Evolutionary conservation across 2,329 filamentous ascomycete genomes (phyloP).

Genomic region (Exophiala sp.): DNA sequence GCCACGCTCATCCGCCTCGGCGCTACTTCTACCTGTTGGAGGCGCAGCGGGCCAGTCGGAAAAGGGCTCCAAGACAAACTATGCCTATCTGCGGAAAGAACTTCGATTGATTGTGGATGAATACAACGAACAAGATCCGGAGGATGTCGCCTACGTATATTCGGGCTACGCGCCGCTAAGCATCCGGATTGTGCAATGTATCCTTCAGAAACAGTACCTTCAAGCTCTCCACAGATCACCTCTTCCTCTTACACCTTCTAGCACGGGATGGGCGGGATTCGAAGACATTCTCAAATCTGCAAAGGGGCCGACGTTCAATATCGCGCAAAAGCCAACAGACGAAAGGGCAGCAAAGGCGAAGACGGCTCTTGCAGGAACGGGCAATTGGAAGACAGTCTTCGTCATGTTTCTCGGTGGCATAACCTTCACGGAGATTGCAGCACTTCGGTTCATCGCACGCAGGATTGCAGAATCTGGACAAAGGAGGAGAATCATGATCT

Average conservation of each 20-base stretch:
- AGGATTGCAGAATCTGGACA: conserved; percentile 66
- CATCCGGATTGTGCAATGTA: conserved; percentile 83
- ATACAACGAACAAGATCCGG: conserved; percentile 89
- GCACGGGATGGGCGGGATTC: conserved; percentile 87
- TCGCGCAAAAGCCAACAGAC: conserved; percentile 77
- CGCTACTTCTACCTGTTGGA: conserved; percentile 75
- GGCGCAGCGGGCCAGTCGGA: conserved; percentile 47
- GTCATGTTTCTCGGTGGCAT: conserved; percentile 98
- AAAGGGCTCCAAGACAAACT: conserved; percentile 75
- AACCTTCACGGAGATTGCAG: conserved; percentile 93
- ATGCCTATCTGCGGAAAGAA: conserved; percentile 79
- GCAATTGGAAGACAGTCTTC: conserved; percentile 78
- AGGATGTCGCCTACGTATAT: conserved; percentile 97
- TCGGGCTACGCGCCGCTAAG: conserved; percentile 94
- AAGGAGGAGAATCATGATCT: conserved; percentile 79
- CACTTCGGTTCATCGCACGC: conserved; percentile 81
- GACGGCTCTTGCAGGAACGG: conserved; percentile 72
- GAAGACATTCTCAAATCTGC: conserved; percentile 88
- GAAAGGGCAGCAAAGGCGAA: conserved; percentile 88
- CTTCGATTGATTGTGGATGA: conserved; percentile 91
- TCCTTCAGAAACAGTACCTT: conserved; percentile 86
- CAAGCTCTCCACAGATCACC: conserved; percentile 66
- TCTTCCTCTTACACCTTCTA: conserved; percentile 54
- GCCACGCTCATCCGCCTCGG: conserved; percentile 70
- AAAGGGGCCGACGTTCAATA: conserved; percentile 83